These are phyloP conservation scores for Macadamia integrifolia DNA, from an alignment of 164 flowering plant species.

Conservation along the genomic window DNA sequence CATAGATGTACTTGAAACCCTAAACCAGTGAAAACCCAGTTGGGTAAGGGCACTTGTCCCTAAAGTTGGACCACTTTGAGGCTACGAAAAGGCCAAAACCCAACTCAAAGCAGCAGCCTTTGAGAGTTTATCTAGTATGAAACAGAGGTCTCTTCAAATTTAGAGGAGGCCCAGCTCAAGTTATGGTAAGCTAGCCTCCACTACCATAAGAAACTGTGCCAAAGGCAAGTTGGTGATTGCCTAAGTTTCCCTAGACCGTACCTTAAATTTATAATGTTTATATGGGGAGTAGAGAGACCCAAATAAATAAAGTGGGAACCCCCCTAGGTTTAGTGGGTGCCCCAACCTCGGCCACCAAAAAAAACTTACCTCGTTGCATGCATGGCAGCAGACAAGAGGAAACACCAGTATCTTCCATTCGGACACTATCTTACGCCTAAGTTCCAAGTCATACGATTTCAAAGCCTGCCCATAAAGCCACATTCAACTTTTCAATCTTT, in stretches of 20 bases:
- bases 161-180: background rate
- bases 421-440: conserved; percentile 26
- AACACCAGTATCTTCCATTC: conserved; percentile 44
- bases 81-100: background rate
- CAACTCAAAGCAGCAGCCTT: background rate
- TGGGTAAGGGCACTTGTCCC: no score
- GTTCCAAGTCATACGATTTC: conserved; percentile 15
- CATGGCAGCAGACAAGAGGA: conserved; percentile 58
- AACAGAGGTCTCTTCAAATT: background rate
- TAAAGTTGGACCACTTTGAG: no score
- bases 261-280: conserved; percentile 13
- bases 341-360: conserved; percentile 23
- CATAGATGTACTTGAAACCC: no score
- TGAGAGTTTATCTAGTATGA: background rate
- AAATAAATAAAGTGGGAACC: conserved; percentile 9
- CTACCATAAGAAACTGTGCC: conserved; percentile 11
- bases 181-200: conserved; percentile 12
- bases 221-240: background rate
- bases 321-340: conserved; percentile 25
- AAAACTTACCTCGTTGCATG: conserved; percentile 39
- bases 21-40: no score
- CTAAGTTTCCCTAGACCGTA: background rate
- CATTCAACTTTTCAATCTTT: conserved; percentile 20
- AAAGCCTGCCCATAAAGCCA: conserved; percentile 9
- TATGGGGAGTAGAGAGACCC: conserved; percentile 18